Evolutionary conservation across 306 rosid species (phyloP).

Genomic region (Ziziphus jujuba): DNA sequence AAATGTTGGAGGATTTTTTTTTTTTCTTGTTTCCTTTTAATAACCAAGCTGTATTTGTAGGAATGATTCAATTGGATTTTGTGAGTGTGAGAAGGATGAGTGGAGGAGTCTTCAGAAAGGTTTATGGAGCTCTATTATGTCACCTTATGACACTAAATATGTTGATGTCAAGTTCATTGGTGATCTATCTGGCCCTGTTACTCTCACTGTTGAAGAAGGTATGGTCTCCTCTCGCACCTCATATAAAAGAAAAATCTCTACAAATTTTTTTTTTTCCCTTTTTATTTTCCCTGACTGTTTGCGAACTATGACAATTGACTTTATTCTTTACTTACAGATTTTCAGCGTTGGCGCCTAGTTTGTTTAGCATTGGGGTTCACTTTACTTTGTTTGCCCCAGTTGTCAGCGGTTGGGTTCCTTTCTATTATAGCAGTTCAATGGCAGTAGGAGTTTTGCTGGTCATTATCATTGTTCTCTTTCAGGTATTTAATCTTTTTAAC

Average conservation of each 20-base stretch:
- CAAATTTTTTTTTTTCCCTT: neutral
- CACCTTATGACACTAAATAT: slow-evolving; percentile 68
- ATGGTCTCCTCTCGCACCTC: slow-evolving; percentile 5
- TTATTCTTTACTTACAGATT: slow-evolving; percentile 36
- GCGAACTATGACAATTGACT: neutral
- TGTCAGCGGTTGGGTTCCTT: slow-evolving; percentile 76
- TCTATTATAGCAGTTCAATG: slow-evolving; percentile 83
- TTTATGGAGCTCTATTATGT: slow-evolving; percentile 58
- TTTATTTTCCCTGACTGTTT: neutral
- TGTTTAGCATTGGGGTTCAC: slow-evolving; percentile 58
- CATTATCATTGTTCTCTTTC: slow-evolving; percentile 70
- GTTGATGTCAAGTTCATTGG: slow-evolving; percentile 59
- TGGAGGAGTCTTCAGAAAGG: slow-evolving; percentile 61
- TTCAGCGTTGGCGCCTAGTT: slow-evolving; percentile 69
- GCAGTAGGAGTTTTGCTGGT: slow-evolving; percentile 72
- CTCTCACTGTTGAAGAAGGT: slow-evolving; percentile 75
- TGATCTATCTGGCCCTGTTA: slow-evolving; percentile 45
- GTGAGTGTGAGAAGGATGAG: slow-evolving; percentile 65
- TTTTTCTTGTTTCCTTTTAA: neutral
- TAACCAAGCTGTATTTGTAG: slow-evolving; percentile 34
- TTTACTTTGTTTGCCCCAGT: slow-evolving; percentile 65
- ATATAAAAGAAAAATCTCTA: neutral
- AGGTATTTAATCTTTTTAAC: slow-evolving; percentile 43
- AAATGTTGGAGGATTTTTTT: neutral
- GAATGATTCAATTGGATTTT: slow-evolving; percentile 65